phyloP scores from a whole-genome alignment of 2,329 filamentous ascomycete species.

The Dactylellina cionopaga region DNA sequence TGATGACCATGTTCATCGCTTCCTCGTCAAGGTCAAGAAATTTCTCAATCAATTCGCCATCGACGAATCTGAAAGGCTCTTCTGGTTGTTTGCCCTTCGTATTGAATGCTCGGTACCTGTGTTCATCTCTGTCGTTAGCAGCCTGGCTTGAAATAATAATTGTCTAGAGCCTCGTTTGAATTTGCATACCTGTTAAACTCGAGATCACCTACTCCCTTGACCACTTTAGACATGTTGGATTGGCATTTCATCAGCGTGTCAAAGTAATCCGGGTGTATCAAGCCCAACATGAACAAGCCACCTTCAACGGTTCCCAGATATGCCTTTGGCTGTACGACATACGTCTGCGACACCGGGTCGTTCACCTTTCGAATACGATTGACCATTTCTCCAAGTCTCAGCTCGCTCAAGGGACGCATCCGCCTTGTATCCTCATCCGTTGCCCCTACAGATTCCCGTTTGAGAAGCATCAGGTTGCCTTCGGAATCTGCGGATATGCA shows the following conservation, averaged over 20 bases:
- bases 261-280: conserved; percentile 76
- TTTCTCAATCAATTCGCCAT: conserved; percentile 87
- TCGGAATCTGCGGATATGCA: conserved; percentile 88
- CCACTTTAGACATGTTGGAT: conserved; percentile 71
- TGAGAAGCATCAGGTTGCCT: conserved; percentile 85
- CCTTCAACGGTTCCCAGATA: conserved; percentile 94
- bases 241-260: conserved; percentile 87
- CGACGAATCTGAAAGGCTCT: conserved; percentile 86
- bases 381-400: conserved; percentile 90
- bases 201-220: conserved; percentile 77
- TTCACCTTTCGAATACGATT: conserved; percentile 81
- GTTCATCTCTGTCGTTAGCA: not conserved
- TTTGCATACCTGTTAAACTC: conserved; percentile 70
- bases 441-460: conserved; percentile 76
- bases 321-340: conserved; percentile 70
- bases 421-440: conserved; percentile 77
- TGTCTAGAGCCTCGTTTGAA: not conserved
- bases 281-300: conserved; percentile 86
- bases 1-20: conserved; percentile 67
- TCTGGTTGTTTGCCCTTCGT: conserved; percentile 75
- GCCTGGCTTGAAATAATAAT: not conserved
- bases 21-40: conserved; percentile 78
- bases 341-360: conserved; percentile 18
- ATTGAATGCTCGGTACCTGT: conserved; percentile 78
- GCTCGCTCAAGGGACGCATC: conserved; percentile 79